Conservation (phyloP, 164 flowering plant species). For the Malania oleifera region DNA sequence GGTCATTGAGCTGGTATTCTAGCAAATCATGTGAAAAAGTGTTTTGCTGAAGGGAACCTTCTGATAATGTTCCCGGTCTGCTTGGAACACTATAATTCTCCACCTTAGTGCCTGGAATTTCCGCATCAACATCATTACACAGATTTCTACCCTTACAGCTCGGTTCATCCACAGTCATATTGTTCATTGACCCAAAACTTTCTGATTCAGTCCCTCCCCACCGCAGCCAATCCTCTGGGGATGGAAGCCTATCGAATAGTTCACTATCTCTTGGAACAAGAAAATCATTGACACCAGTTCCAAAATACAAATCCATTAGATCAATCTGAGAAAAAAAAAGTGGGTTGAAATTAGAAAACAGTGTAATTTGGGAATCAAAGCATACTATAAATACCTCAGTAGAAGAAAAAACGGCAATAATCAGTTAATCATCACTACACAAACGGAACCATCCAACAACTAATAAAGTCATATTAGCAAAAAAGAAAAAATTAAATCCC, state of each 20-base stretch:
- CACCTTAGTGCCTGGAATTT: slow-evolving; percentile 2
- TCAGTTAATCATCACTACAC: too few species aligned
- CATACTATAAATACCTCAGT: too few species aligned
- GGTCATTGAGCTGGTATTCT: slow-evolving; percentile 26
- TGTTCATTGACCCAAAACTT: slow-evolving; percentile 14
- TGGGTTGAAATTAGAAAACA: too few species aligned
- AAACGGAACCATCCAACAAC: too few species aligned
- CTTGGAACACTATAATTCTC: slow-evolving; percentile 15
- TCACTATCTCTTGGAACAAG: slow-evolving; percentile 21
- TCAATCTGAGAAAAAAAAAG: slow-evolving; percentile 14
- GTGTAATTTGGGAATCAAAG: too few species aligned
- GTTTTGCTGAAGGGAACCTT: slow-evolving; percentile 13
- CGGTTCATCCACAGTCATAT: slow-evolving; percentile 11
- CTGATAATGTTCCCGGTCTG: slow-evolving; percentile 14
- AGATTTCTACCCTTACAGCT: slow-evolving; percentile 9
- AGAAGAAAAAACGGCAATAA: too few species aligned
- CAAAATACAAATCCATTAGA: slow-evolving; percentile 36
- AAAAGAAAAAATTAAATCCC: too few species aligned
- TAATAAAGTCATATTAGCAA: too few species aligned
- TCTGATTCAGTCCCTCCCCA: slow-evolving; percentile 20
- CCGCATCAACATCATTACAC: slow-evolving; percentile 15
- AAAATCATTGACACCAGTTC: slow-evolving; percentile 18
- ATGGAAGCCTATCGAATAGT: slow-evolving; percentile 16
- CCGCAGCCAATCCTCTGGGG: slow-evolving; percentile 24
- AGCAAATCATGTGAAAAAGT: slow-evolving; percentile 13